phyloP scores from a whole-genome alignment of 495 filamentous ascomycete species.

The Aspergillus diversus region DNA sequence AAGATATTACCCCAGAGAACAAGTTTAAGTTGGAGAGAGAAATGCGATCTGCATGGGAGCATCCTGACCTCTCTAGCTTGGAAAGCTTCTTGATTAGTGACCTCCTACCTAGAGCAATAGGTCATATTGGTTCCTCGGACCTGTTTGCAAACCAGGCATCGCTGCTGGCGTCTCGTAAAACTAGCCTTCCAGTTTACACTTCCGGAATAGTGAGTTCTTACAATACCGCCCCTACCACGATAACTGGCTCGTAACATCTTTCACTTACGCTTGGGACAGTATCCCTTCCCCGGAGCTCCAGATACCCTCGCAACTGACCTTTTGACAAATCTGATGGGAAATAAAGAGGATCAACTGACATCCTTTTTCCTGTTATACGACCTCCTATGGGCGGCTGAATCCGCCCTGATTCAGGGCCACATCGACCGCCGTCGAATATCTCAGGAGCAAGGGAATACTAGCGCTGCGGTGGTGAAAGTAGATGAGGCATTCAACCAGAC shows the following conservation, averaged over 20 bases:
- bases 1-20: conserved; percentile 21
- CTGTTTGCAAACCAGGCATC: conserved; percentile 13
- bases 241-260: not conserved
- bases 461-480: conserved; percentile 21
- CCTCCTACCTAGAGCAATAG: conserved; percentile 26
- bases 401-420: conserved; percentile 32
- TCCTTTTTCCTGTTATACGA: conserved; percentile 29
- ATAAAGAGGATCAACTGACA: conserved; percentile 22
- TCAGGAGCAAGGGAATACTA: conserved; percentile 27
- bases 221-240: not conserved
- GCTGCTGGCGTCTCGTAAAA: conserved; percentile 11
- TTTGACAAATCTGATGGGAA: conserved; percentile 23
- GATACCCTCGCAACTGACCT: conserved; percentile 30
- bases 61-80: conserved; percentile 26
- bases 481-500: conserved; percentile 26
- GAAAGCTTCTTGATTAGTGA: conserved; percentile 30
- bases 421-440: conserved; percentile 30
- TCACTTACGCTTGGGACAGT: conserved; percentile 23
- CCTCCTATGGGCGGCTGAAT: conserved; percentile 30
- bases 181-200: conserved; percentile 16
- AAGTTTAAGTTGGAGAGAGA: conserved; percentile 31
- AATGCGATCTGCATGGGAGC: conserved; percentile 31
- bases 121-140: conserved; percentile 23
- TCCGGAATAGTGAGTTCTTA: conserved; percentile 28
- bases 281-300: conserved; percentile 24